phyloP scores from a whole-genome alignment of 1,284 basidiomycete genomes.

The Malassezia globosa region DNA sequence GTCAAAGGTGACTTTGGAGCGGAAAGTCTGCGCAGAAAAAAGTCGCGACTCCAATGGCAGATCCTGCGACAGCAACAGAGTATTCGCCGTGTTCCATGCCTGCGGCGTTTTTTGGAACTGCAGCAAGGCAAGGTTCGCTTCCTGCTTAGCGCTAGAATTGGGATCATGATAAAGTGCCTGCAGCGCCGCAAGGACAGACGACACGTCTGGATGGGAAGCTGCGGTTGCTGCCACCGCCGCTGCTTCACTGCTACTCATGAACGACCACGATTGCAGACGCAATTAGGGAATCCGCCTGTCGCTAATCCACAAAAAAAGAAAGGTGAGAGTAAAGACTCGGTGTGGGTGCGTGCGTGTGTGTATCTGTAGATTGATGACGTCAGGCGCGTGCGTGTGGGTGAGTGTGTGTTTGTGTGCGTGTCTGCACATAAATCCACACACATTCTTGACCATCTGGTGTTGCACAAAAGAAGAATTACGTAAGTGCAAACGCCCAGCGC shows the following conservation, averaged over 20 bases:
- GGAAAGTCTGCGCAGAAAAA: conserved; percentile 92
- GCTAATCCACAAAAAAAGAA: no score
- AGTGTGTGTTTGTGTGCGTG: no score
- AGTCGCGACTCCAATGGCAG: conserved; percentile 70
- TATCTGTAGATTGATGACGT: no score
- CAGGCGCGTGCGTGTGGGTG: no score
- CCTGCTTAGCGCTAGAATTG: conserved; percentile 68
- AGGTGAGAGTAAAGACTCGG: no score
- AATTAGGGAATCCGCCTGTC: no score
- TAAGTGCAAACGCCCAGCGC: no score
- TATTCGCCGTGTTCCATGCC: conserved; percentile 90
- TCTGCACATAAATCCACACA: no score
- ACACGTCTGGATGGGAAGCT: conserved; percentile 17
- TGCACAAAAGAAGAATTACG: no score
- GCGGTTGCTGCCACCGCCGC: no score
- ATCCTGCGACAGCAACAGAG: conserved; percentile 69
- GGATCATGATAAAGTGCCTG: conserved; percentile 55
- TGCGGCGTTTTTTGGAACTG: conserved; percentile 56
- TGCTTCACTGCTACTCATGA: conserved; percentile 12
- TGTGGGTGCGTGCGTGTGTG: not conserved
- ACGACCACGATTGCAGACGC: no score
- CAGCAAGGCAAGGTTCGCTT: conserved; percentile 49
- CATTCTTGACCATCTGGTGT: no score
- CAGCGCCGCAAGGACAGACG: conserved; percentile 50
- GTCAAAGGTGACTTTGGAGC: conserved; percentile 93